phyloP scores from a whole-genome alignment of 2,329 filamentous ascomycete species.

The Aspergillus brasiliensis region DNA sequence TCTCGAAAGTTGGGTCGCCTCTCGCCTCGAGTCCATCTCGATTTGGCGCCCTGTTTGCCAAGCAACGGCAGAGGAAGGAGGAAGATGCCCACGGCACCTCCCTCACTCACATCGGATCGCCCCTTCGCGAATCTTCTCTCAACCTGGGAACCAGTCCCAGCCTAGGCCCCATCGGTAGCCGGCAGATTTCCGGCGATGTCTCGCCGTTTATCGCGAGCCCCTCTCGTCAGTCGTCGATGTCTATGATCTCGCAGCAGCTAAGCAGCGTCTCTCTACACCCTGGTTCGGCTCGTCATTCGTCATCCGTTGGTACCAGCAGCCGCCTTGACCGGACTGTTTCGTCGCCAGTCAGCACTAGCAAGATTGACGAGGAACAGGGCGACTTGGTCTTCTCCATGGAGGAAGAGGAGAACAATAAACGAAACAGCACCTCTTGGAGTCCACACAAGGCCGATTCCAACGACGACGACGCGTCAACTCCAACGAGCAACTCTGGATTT shows the following conservation, averaged over 20 bases:
- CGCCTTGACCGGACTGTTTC: conserved; percentile 50
- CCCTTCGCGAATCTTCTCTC: conserved; percentile 63
- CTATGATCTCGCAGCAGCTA: conserved; percentile 64
- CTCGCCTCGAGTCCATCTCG: conserved; percentile 63
- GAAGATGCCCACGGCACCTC: conserved; percentile 51
- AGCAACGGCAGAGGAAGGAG: conserved; percentile 54
- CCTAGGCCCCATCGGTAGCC: conserved; percentile 53
- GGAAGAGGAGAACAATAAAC: conserved; percentile 51
- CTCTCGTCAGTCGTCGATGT: conserved; percentile 60
- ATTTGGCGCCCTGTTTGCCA: conserved; percentile 62
- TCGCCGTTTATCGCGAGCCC: conserved; percentile 58
- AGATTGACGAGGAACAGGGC: conserved; percentile 52
- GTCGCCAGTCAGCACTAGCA: conserved; percentile 48
- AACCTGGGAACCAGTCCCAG: conserved; percentile 54
- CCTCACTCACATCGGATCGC: conserved; percentile 66
- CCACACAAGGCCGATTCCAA: conserved; percentile 35
- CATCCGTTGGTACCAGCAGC: conserved; percentile 31
- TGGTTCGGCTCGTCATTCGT: conserved; percentile 40
- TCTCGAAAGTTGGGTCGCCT: conserved; percentile 57
- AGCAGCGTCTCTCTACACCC: conserved; percentile 48
- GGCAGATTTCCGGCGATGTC: conserved; percentile 50
- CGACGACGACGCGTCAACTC: conserved; percentile 29
- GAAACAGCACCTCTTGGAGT: conserved; percentile 40
- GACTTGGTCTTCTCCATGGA: conserved; percentile 55
- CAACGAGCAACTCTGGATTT: conserved; percentile 21